Conservation (phyloP, 257 asterid genomes). For the Rauvolfia tetraphylla region DNA sequence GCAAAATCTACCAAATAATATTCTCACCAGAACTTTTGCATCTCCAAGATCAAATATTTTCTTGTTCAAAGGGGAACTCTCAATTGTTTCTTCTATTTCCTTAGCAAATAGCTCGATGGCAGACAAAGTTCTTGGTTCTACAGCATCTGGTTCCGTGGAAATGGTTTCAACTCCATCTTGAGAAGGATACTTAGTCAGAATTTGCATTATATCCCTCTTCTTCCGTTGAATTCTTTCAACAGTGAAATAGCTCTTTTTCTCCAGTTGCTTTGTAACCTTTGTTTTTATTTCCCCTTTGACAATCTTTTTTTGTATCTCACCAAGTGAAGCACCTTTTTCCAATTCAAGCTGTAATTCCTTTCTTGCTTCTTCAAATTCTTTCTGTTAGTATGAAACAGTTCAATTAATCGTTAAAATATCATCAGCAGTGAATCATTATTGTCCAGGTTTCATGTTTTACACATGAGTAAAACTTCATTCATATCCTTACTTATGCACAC, state of each 20-base stretch:
- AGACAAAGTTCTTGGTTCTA: slow-evolving; percentile 35
- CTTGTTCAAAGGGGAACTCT: slow-evolving; percentile 49
- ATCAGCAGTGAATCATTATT: slow-evolving; percentile 17
- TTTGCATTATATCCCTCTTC: slow-evolving; percentile 65
- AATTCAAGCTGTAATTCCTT: slow-evolving; percentile 73
- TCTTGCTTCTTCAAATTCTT: slow-evolving; percentile 88
- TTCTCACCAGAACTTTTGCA: slow-evolving; percentile 75
- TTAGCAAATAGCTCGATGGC: slow-evolving; percentile 44
- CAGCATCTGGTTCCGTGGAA: slow-evolving; percentile 37
- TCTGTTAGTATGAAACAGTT: slow-evolving; percentile 38
- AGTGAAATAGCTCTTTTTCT: slow-evolving; percentile 29
- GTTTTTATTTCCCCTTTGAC: slow-evolving; percentile 62
- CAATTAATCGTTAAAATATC: neutral
- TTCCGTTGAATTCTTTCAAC: slow-evolving; percentile 72
- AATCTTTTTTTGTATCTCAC: slow-evolving; percentile 54
- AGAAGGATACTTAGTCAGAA: slow-evolving; percentile 54
- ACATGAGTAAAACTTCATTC: neutral
- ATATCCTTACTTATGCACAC: neutral
- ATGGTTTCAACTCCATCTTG: slow-evolving; percentile 33
- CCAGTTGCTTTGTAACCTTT: slow-evolving; percentile 52
- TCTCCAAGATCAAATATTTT: slow-evolving; percentile 52
- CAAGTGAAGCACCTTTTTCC: slow-evolving; percentile 63
- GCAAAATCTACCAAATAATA: neutral
- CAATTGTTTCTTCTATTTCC: slow-evolving; percentile 55
- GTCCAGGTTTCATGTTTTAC: neutral